phyloP scores from a whole-genome alignment of 2,329 filamentous ascomycete genomes.

The Botryotinia globosa region DNA sequence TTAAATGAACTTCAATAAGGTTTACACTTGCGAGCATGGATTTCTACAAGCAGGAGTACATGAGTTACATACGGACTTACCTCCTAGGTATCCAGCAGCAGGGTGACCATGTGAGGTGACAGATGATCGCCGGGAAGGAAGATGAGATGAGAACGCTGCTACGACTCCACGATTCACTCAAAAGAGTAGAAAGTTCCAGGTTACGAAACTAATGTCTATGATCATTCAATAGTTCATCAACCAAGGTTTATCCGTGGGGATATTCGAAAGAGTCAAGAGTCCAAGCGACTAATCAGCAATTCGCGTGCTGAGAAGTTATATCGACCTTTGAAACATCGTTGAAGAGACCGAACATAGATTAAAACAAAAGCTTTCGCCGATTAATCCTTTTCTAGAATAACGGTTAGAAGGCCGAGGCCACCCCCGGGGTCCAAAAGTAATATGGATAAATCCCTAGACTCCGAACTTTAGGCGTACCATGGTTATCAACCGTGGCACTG shows the following conservation, averaged over 20 bases:
- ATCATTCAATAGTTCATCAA: not conserved
- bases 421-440: not conserved
- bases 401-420: not conserved
- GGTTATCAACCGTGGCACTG: not conserved
- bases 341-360: not conserved
- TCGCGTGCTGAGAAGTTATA: not conserved
- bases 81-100: not conserved
- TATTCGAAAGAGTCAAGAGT: not conserved
- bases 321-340: not conserved
- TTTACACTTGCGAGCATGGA: not conserved
- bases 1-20: not conserved
- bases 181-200: slow-evolving; percentile 17
- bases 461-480: slow-evolving; percentile 5
- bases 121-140: slow-evolving; percentile 4
- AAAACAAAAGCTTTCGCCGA: not conserved
- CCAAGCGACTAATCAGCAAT: not conserved
- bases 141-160: not conserved
- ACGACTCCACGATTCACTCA: not conserved
- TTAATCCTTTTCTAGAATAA: slow-evolving; percentile 1
- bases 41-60: not conserved
- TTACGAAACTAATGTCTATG: slow-evolving; percentile 6
- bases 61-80: not conserved
- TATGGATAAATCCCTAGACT: not conserved
- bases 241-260: no score
- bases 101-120: not conserved